Base-by-base conservation (phyloP, 768 basidiomycete species). In the Calocybe indica region DNA sequence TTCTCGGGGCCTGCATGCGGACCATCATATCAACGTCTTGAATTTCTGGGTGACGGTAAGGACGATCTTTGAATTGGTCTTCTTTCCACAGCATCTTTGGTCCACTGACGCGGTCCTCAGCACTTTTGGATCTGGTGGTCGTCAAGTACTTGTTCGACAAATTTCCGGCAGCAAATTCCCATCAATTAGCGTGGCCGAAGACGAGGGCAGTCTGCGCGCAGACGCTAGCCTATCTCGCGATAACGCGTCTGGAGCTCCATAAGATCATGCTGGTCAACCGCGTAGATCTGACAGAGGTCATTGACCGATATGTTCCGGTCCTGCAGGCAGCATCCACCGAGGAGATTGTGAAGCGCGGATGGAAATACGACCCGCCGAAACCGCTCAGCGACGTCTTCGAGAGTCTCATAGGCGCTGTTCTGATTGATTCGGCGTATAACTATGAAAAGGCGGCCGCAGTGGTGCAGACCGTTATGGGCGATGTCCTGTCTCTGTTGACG, bases 11-110 rank as follows among this genome's bases (percentile, higher is more conserved):
- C 65, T 4, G 66, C 66, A 1, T 74, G 72, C 9, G 71, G 71
- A 7, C 68, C 78, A 5, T 88, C 87, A 2, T 94, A 94, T 62
- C 86, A 95, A 52, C 78, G 92, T 10, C 68, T 93, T 8, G 92
- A 95, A 56, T 93, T 92, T 55, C 73, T 95, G 2, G 92, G 92
- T 31, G 92, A 95, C 60, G 88, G 91, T 92, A 60, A 66, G 81
- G 60, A 22, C 5, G 39, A 40, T 37, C 10, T 30, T 36, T 48
- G 34, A 7, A 33, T 33, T 38, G 22, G 28, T 13, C 8, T 41
- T 30, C 37, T 43, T 14, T 30, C 13, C 32, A 12, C 32, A 42
- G 31, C 42, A 9, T 53, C 58, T 3, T 37, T 7, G 37, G 43
- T 9, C 45, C 58, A 15, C 55, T 37, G 12, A 52, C 52, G 12